Evolutionary conservation across 805 yeast species (phyloP).

Genomic region (Nakazawaea pomicola): DNA sequence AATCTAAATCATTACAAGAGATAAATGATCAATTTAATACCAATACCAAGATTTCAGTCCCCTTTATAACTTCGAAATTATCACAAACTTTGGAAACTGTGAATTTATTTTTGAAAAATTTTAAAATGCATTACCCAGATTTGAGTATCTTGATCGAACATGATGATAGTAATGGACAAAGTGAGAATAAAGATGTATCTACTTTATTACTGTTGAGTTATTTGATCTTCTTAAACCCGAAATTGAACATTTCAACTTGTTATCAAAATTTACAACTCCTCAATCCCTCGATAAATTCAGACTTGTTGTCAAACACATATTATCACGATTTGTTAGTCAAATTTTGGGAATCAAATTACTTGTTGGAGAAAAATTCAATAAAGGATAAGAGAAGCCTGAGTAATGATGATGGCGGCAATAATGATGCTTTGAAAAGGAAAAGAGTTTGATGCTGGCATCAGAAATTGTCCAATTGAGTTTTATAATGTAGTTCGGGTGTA

Average conservation of each 20-base stretch:
- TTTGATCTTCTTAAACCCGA: constrained; percentile 3
- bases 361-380: background rate
- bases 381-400: constrained; percentile 4
- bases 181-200: too few species aligned
- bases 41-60: constrained; percentile 1
- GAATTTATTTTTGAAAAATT: constrained; percentile 3
- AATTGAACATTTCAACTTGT: background rate
- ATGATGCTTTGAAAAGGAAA: constrained; percentile 10
- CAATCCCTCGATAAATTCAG: constrained; percentile 1
- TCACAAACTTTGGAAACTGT: background rate
- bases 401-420: background rate
- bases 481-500: too few species aligned
- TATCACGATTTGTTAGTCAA: constrained; percentile 2
- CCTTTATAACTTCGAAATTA: constrained; percentile 2
- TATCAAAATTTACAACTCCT: background rate
- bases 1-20: background rate
- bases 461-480: too few species aligned
- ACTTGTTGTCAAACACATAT: background rate
- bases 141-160: constrained; percentile 4
- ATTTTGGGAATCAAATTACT: constrained; percentile 9
- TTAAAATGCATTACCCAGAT: constrained; percentile 7
- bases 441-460: constrained; percentile 4
- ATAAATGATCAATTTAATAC: constrained; percentile 1
- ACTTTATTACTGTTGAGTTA: constrained; percentile 4
- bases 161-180: background rate